Percentiles rank a stretch among this genome's conserved stretches.
Evolutionary conservation across 2,329 filamentous ascomycete genomes (phyloP).

Genomic region (Fusarium sp.): DNA sequence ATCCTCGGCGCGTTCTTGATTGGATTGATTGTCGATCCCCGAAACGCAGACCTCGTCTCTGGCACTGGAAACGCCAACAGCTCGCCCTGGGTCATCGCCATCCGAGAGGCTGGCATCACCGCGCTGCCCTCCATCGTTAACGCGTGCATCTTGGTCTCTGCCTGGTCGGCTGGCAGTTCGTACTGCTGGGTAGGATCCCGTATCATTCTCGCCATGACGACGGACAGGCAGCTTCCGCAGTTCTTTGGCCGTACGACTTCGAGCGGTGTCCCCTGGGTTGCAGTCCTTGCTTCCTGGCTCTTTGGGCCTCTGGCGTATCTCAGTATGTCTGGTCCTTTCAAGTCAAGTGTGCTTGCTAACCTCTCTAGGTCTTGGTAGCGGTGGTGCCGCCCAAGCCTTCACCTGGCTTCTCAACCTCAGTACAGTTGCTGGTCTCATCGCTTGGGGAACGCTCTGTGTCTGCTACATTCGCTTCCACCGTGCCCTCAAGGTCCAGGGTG

Average conservation of each 20-base stretch:
- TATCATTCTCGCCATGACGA: conserved; percentile 76
- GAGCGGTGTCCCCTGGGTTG: conserved; percentile 69
- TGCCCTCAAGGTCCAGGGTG: conserved; percentile 61
- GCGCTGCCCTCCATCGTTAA: conserved; percentile 76
- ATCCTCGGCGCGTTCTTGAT: conserved; percentile 68
- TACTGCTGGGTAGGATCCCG: conserved; percentile 68
- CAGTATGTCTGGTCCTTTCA: conserved; percentile 63
- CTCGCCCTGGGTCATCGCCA: conserved; percentile 77
- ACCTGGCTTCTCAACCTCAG: conserved; percentile 79
- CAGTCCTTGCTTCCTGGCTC: conserved; percentile 65
- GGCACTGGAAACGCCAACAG: conserved; percentile 57
- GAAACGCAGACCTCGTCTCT: conserved; percentile 68
- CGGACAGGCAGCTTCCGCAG: conserved; percentile 73
- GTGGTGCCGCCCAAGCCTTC: conserved; percentile 73
- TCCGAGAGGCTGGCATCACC: conserved; percentile 72
- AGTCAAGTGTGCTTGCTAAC: not conserved
- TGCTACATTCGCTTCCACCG: conserved; percentile 69
- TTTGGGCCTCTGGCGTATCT: conserved; percentile 78
- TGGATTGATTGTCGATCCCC: conserved; percentile 70
- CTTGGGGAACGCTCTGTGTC: conserved; percentile 69
- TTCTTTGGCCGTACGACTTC: conserved; percentile 71
- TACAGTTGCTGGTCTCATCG: conserved; percentile 70
- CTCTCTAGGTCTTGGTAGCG: conserved; percentile 30
- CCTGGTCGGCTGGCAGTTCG: conserved; percentile 71
- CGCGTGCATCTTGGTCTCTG: conserved; percentile 74